Evolutionary conservation across 1,284 basidiomycete genomes (phyloP).

Genomic region (Omphalotus olearius): DNA sequence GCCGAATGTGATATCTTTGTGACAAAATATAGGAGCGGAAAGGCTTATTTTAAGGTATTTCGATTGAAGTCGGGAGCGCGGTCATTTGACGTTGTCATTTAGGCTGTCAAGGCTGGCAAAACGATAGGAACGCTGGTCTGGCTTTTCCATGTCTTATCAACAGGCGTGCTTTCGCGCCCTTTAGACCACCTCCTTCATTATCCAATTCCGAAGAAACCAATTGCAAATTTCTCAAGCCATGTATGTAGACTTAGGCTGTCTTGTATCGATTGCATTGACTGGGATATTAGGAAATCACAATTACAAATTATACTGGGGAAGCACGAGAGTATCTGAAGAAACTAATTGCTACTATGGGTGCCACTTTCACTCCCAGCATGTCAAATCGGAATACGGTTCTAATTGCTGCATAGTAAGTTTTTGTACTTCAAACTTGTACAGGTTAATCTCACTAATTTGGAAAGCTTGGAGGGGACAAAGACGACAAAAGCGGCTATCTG

Average conservation of each 20-base stretch:
- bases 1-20: conserved; percentile 64
- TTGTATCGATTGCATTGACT: neutral
- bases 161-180: conserved; percentile 59
- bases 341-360: conserved; percentile 75
- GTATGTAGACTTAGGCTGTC: conserved; percentile 36
- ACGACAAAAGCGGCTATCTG: conserved; percentile 70
- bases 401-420: conserved; percentile 74
- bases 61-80: neutral
- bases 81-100: conserved; percentile 6
- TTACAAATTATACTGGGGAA: conserved; percentile 86
- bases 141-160: conserved; percentile 74
- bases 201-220: conserved; percentile 40
- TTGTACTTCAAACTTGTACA: neutral
- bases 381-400: conserved; percentile 70
- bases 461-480: conserved; percentile 67
- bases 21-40: conserved; percentile 62
- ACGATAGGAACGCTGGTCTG: conserved; percentile 78
- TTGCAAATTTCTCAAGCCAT: conserved; percentile 40
- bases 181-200: conserved; percentile 60
- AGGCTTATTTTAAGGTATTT: conserved; percentile 62
- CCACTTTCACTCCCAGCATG: conserved; percentile 78
- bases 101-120: conserved; percentile 58
- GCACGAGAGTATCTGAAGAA: conserved; percentile 83
- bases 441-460: neutral
- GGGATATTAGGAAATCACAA: conserved; percentile 59